Conservation (phyloP, 345 rosid genomes). For the Salix suchowensis region DNA sequence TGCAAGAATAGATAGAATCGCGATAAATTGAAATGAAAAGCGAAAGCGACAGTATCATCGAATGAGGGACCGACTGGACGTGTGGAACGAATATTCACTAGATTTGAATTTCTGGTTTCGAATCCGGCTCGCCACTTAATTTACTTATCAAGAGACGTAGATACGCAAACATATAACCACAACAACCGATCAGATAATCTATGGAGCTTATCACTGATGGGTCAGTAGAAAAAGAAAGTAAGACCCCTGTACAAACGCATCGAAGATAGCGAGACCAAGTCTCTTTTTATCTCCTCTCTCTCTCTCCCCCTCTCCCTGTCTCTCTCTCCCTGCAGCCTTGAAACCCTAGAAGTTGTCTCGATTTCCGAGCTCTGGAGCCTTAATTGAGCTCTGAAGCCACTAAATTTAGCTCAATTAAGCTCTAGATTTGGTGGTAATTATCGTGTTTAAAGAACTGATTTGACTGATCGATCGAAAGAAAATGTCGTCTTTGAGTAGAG, state of each 20-base stretch:
- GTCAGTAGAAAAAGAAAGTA: constrained; percentile 37
- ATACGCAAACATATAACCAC: neutral
- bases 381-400: constrained; percentile 6
- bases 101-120: constrained; percentile 61
- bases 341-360: constrained; percentile 69
- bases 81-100: constrained; percentile 55
- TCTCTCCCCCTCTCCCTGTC: constrained; percentile 21
- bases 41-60: constrained; percentile 36
- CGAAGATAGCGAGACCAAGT: constrained; percentile 82
- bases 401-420: constrained; percentile 16
- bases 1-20: neutral
- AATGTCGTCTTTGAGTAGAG: constrained; percentile 84
- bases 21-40: neutral
- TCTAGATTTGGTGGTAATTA: constrained; percentile 14
- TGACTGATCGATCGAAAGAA: neutral
- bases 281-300: constrained; percentile 15
- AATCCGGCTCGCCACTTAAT: constrained; percentile 39
- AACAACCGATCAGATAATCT: rapidly evolving
- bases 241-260: constrained; percentile 63
- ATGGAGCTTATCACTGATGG: neutral
- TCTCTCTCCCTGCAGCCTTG: constrained; percentile 40
- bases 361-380: constrained; percentile 19
- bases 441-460: neutral
- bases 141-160: constrained; percentile 23
- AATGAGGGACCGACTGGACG: constrained; percentile 56